Evolutionary conservation across 495 filamentous ascomycete species (phyloP).

Genomic region (Cudoniella acicularis): DNA sequence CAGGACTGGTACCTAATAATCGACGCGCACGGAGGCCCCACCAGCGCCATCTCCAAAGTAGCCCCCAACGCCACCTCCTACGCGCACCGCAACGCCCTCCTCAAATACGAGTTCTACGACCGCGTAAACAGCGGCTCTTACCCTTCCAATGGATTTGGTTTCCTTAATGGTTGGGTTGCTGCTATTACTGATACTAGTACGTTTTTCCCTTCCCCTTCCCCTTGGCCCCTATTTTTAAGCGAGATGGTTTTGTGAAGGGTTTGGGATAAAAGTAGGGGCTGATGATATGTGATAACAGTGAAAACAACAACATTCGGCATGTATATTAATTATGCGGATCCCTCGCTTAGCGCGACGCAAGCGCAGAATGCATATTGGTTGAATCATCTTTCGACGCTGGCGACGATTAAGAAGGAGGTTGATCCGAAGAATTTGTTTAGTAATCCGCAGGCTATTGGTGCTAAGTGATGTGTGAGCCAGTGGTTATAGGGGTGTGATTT

Average conservation of each 20-base stretch:
- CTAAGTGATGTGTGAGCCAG: too few species aligned
- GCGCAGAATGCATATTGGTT: conserved; percentile 53
- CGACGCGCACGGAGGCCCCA: conserved; percentile 47
- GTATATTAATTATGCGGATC: conserved; percentile 74
- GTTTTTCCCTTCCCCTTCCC: neutral
- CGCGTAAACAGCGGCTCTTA: conserved; percentile 37
- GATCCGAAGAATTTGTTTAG: conserved; percentile 57
- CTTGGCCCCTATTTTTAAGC: neutral
- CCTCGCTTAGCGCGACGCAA: conserved; percentile 36
- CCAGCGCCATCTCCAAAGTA: conserved; percentile 37
- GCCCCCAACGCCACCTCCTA: conserved; percentile 49
- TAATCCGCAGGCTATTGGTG: conserved; percentile 52
- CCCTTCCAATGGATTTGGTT: conserved; percentile 35
- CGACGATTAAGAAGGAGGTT: conserved; percentile 45
- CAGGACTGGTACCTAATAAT: conserved; percentile 41
- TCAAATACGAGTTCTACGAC: conserved; percentile 56
- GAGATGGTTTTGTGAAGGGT: neutral
- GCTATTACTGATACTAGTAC: conserved; percentile 19
- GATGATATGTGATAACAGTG: conserved; percentile 24
- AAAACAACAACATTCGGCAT: conserved; percentile 38
- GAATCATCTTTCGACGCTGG: conserved; percentile 37
- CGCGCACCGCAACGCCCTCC: conserved; percentile 52
- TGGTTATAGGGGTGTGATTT: too few species aligned
- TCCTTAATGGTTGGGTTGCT: conserved; percentile 39
- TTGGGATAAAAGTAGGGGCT: neutral